Conservation (phyloP, 2,329 filamentous ascomycete genomes). For the Epichloe sylvatica region DNA sequence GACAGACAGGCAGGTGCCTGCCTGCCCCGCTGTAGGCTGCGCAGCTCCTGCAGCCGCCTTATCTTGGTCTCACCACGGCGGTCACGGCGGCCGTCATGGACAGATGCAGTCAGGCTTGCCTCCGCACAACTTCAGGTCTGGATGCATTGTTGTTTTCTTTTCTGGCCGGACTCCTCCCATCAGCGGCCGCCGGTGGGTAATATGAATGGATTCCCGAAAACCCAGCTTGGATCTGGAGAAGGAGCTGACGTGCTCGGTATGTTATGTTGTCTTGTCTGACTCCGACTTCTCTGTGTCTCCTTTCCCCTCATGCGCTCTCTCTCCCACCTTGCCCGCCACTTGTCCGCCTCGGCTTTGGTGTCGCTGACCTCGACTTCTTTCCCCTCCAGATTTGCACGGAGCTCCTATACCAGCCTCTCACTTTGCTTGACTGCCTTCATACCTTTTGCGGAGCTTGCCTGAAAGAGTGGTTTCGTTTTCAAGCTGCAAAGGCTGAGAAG, state of each 20-base stretch:
- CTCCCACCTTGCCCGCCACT: constrained; percentile 2
- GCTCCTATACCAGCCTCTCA: constrained; percentile 79
- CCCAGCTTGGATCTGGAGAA: constrained; percentile 64
- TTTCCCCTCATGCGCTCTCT: constrained; percentile 12
- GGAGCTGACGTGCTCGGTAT: constrained; percentile 88
- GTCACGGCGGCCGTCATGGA: not conserved
- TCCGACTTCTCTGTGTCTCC: not conserved
- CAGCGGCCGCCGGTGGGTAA: constrained; percentile 6
- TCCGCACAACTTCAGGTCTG: not conserved
- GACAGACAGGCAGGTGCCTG: not conserved
- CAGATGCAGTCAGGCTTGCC: not conserved
- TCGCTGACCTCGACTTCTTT: not conserved
- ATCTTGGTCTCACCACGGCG: not conserved
- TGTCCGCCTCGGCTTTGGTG: not conserved
- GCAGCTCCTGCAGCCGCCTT: not conserved
- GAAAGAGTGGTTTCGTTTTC: constrained; percentile 89
- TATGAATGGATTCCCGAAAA: constrained; percentile 38
- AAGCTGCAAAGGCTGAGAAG: constrained; percentile 46
- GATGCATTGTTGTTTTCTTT: not conserved
- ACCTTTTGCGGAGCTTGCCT: constrained; percentile 93
- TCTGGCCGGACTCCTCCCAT: not conserved
- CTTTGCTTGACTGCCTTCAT: constrained; percentile 83
- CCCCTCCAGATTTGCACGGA: constrained; percentile 78
- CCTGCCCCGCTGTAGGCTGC: not conserved
- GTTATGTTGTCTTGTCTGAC: constrained; percentile 15